Evolutionary conservation across 2,329 filamentous ascomycete genomes (phyloP), one percentile per base, ranked within the genome.

Genomic region (Aureobasidium sp.): DNA sequence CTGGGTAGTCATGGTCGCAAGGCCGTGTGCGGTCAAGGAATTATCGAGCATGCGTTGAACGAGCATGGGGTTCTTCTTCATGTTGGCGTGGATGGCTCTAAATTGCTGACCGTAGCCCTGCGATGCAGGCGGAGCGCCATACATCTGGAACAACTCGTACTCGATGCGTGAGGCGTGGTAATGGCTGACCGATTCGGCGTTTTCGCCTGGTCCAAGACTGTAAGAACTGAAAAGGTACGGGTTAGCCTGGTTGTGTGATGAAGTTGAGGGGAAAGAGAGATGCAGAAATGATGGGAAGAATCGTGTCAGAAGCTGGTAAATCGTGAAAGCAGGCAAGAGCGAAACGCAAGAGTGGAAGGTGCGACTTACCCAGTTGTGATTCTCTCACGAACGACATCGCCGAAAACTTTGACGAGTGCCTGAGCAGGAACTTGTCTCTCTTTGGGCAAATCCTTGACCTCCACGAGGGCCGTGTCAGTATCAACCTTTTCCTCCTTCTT

Each of bases 31-130:
- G 8, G 86, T 84, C 41, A 97, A 78, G 36, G 81, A 84, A 58
- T 85, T 84, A 64, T 83, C 83, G n/a, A 97, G 78, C 59, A 99
- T 78, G 44, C 88, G 85, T 69, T 87, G 83, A 58, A 89, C 84
- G 48, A 99, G 79, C 67, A 91, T 86, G 60, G 86, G 77, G 73
- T 99, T 99, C 71, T 86, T 87, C 81, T 96, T 96, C 64, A 97
- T 79, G 75, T 97, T 97, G 75, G 90, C 89, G 52, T 86, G 79
- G 66, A 99, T 83, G 48, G 87, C 85, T 65, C 91, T 86, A 68
- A 91, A 83, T 74, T 96, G 84, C 59, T 75, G 71, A 65, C 76
- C 79, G 75, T 87, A 88, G 36, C 78, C 74, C n/a, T 65, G 59
- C 9, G 50, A 42, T 64, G 78, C 74, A 67, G 77, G 80, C 5